Percentiles rank a stretch among this genome's conserved stretches.
Conservation (phyloP, 2,329 filamentous ascomycete genomes). For the Fusarium albosuccineum region DNA sequence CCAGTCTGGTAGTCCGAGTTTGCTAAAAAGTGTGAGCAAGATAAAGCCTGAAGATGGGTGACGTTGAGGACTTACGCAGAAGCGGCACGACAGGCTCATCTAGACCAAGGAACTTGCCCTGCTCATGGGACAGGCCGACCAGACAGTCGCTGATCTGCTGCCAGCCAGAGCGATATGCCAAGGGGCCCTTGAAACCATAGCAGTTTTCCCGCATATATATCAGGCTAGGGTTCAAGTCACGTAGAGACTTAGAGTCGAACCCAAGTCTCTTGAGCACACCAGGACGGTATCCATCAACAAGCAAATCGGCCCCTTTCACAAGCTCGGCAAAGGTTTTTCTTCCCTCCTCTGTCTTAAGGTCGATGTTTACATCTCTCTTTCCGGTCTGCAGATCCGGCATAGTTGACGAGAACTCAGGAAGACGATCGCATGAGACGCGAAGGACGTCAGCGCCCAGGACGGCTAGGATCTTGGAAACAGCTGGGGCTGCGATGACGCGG, state of each 20-base stretch:
- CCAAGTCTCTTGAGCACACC: slow-evolving; percentile 49
- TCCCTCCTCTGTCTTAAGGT: slow-evolving; percentile 49
- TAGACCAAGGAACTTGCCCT: slow-evolving; percentile 55
- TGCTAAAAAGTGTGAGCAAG: slow-evolving; percentile 7
- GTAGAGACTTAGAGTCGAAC: slow-evolving; percentile 41
- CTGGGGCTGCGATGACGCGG: slow-evolving; percentile 52
- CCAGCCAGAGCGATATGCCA: slow-evolving; percentile 51
- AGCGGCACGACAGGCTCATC: slow-evolving; percentile 44
- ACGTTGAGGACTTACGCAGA: slow-evolving; percentile 23
- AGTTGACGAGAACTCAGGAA: slow-evolving; percentile 50
- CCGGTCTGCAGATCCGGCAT: slow-evolving; percentile 52
- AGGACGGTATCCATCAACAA: slow-evolving; percentile 53
- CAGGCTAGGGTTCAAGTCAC: slow-evolving; percentile 40
- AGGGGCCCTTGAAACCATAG: slow-evolving; percentile 52
- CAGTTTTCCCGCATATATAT: slow-evolving; percentile 54
- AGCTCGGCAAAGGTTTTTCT: slow-evolving; percentile 37
- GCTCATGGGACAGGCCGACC: slow-evolving; percentile 53
- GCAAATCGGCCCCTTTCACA: slow-evolving; percentile 50
- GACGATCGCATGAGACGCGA: slow-evolving; percentile 48
- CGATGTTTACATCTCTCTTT: slow-evolving; percentile 50
- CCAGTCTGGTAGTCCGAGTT: slow-evolving; percentile 45
- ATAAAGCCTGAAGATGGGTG: background rate
- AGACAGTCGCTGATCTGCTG: slow-evolving; percentile 56
- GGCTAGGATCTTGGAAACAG: slow-evolving; percentile 49
- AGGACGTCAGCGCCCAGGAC: slow-evolving; percentile 52